Percentiles rank a stretch among this genome's conserved stretches.
These are phyloP conservation scores for Wallacemonas rigidus DNA, from an alignment of 208 protist species.

Conservation along the genomic window DNA sequence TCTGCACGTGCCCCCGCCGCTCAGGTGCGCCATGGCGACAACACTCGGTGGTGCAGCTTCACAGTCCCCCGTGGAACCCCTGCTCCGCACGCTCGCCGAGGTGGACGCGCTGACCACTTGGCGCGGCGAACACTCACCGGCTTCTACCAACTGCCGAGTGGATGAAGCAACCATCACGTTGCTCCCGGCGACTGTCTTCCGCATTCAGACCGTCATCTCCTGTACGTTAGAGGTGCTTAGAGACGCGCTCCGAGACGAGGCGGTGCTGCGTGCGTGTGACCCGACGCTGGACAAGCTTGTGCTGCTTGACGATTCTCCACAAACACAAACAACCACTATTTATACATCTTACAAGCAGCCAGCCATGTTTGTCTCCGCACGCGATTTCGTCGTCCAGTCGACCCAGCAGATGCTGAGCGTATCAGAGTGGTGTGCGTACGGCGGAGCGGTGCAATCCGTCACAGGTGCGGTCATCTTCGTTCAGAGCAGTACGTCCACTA, in stretches of 20 bases:
- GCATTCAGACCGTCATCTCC: constrained; percentile 26
- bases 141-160: neutral
- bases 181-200: constrained; percentile 31
- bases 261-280: constrained; percentile 24
- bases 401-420: constrained; percentile 21
- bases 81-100: neutral
- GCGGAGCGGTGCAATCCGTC: neutral
- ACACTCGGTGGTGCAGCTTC: neutral
- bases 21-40: neutral
- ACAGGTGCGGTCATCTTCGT: constrained; percentile 20
- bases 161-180: neutral
- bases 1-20: no score
- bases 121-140: neutral
- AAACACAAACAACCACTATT: constrained; percentile 18
- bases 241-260: constrained; percentile 18
- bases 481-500: constrained; percentile 30
- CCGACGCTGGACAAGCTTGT: constrained; percentile 27
- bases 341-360: constrained; percentile 49
- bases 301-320: constrained; percentile 11
- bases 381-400: constrained; percentile 41
- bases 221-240: constrained; percentile 24
- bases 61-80: neutral
- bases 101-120: neutral
- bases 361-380: constrained; percentile 36
- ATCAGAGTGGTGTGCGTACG: neutral